Conservation (phyloP, 2,329 filamentous ascomycete genomes). For the Aspergillus sp. region DNA sequence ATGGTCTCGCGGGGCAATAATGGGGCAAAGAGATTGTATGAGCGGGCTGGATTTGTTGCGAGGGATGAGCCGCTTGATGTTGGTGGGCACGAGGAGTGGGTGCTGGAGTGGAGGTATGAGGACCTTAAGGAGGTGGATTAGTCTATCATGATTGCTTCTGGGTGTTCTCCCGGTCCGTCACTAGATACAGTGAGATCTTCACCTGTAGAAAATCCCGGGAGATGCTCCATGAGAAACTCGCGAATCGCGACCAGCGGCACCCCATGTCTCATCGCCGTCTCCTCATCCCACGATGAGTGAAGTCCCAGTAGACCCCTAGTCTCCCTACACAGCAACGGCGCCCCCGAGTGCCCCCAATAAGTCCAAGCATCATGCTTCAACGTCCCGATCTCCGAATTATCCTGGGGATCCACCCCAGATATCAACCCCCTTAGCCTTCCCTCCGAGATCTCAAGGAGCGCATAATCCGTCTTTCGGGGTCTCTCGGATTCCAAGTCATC, state of each 20-base stretch:
- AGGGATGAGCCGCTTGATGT: neutral
- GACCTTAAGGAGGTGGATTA: neutral
- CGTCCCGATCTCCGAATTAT: slow-evolving; percentile 58
- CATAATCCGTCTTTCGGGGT: slow-evolving; percentile 2
- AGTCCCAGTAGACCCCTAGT: slow-evolving; percentile 53
- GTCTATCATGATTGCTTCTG: neutral
- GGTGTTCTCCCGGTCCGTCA: too few species aligned
- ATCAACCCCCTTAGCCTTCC: slow-evolving; percentile 7
- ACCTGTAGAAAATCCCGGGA: neutral
- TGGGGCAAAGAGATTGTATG: neutral
- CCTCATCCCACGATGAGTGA: slow-evolving; percentile 60
- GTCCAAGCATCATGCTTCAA: slow-evolving; percentile 62
- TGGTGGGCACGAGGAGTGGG: neutral
- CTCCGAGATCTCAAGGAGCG: slow-evolving; percentile 10
- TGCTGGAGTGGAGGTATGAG: neutral
- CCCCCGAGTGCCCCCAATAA: slow-evolving; percentile 62
- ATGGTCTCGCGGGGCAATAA: neutral
- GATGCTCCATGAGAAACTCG: slow-evolving; percentile 40
- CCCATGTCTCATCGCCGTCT: slow-evolving; percentile 57
- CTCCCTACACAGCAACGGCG: slow-evolving; percentile 50
- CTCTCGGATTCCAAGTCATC: slow-evolving; percentile 39
- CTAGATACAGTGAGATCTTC: neutral
- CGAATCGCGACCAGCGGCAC: slow-evolving; percentile 51
- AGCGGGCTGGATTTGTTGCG: neutral
- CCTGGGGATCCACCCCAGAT: slow-evolving; percentile 47